Conservation (phyloP, 2,329 filamentous ascomycete species). For the Daldinia sp. region DNA sequence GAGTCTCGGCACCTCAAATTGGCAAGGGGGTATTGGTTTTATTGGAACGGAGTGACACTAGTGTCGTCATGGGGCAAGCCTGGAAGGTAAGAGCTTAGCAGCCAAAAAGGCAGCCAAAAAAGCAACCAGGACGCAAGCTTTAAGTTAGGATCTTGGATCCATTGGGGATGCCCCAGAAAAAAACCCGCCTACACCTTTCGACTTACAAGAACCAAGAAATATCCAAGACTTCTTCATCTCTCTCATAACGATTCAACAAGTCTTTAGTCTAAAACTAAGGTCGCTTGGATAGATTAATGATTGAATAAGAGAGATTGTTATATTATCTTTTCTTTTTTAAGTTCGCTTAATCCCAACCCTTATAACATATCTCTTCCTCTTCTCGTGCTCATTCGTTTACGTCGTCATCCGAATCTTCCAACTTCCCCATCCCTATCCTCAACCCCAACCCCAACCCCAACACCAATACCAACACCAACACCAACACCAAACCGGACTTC, state of each 20-base stretch:
- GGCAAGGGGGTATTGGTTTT: conserved; percentile 18
- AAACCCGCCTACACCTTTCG: conserved; percentile 16
- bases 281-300: conserved; percentile 9
- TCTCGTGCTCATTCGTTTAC: neutral
- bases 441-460: too few species aligned
- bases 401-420: neutral
- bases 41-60: conserved; percentile 25
- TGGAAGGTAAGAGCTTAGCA: conserved; percentile 17
- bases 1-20: conserved; percentile 31
- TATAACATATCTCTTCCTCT: neutral
- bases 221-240: conserved; percentile 12
- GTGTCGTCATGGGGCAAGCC: conserved; percentile 37
- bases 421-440: too few species aligned
- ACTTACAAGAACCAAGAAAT: conserved; percentile 13
- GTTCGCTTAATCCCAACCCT: neutral
- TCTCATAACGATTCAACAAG: conserved; percentile 1
- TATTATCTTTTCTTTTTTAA: conserved; percentile 1
- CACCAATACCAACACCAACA: too few species aligned
- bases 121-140: too few species aligned
- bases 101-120: neutral
- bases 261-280: conserved; percentile 5
- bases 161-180: conserved; percentile 19
- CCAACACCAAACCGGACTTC: neutral
- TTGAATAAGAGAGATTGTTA: conserved; percentile 5
- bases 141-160: conserved; percentile 1